These are phyloP conservation scores for Cordyceps tenuipes DNA, from an alignment of 2,329 filamentous ascomycete species.

Conservation along the genomic window DNA sequence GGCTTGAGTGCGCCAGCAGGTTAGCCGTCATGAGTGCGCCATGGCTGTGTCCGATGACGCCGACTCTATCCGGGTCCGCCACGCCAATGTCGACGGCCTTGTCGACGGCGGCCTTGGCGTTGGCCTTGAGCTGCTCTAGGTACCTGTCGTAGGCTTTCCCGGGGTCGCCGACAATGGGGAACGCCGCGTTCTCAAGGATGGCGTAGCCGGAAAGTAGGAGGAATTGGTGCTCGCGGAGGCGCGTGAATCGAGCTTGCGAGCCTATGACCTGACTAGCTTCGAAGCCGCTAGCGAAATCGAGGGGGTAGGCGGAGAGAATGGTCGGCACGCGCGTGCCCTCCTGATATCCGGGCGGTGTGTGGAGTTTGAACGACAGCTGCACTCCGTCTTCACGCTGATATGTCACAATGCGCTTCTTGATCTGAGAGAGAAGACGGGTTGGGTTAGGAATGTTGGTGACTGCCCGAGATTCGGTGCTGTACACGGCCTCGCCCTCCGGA, in stretches of 20 bases:
- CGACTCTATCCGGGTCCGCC: constrained; percentile 5
- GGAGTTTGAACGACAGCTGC: constrained; percentile 1
- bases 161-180: constrained; percentile 6
- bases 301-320: constrained; percentile 8
- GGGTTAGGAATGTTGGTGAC: constrained; percentile 8
- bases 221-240: constrained; percentile 1
- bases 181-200: constrained; percentile 1
- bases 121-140: constrained; percentile 6
- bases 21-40: constrained; percentile 9
- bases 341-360: constrained; percentile 7
- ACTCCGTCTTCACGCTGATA: constrained; percentile 7
- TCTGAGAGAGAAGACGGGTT: constrained; percentile 43
- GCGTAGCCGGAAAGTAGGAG: constrained; percentile 5
- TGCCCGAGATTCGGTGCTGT: background rate
- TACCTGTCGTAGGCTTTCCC: constrained; percentile 5
- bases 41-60: constrained; percentile 8
- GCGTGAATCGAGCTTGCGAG: background rate
- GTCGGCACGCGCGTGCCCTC: constrained; percentile 5
- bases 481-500: background rate
- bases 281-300: background rate
- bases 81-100: constrained; percentile 54
- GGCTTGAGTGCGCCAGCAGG: constrained; percentile 1
- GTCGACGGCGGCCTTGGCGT: constrained; percentile 25
- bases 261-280: constrained; percentile 5
- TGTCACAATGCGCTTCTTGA: constrained; percentile 32